Evolutionary conservation across 495 filamentous ascomycete genomes (phyloP), one percentile per base, ranked within the genome.

Genomic region (Lasiosphaeris hirsuta): DNA sequence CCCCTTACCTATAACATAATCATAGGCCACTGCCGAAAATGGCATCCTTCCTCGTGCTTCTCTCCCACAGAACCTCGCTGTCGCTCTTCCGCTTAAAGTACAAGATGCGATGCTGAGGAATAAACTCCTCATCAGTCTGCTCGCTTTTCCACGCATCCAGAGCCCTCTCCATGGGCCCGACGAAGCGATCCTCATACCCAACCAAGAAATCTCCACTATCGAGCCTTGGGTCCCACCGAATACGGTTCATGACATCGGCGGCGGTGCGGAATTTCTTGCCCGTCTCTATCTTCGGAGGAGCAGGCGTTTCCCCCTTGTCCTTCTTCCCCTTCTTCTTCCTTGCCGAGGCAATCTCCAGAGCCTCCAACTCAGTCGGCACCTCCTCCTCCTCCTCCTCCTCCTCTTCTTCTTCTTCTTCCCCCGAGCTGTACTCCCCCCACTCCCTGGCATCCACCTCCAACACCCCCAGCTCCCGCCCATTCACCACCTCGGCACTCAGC

Each of bases 41-140:
- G 18, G 67, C 65, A 62, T 80, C 77, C 49, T 52, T 63, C 54
- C 73, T 70, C 50, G 66, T 69, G 45, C 67, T 63, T 76, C 84
- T 71, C 77, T 90, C 60, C 79, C 78, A 78, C 78, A 92, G 56
- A 79, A 74, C 61, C 62, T 69, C 70, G 75, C 85, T 63, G 76
- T 81, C 70, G 77, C 84, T 70, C 61, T 70, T 79, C 47, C 79
- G 75, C 67, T 80, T 83, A 59, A 93, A 90, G 59, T 86, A 90
- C 48, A 88, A 50, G 47, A 93, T 86, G 4, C 90, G 79, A 71
- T 93, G 90, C 70, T 87, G 81, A 7, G 90, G 90, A 60, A 93
- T 92, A 63, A 91, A 93, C 58, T 92, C 90, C 61, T 93, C 86
- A 59, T 93, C 86, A 23, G 88, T 92, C 42, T 84, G 77, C 57